Evolutionary conservation across 352 stramenopile species (phyloP).

Genomic region (Globisporangium mamillatum): DNA sequence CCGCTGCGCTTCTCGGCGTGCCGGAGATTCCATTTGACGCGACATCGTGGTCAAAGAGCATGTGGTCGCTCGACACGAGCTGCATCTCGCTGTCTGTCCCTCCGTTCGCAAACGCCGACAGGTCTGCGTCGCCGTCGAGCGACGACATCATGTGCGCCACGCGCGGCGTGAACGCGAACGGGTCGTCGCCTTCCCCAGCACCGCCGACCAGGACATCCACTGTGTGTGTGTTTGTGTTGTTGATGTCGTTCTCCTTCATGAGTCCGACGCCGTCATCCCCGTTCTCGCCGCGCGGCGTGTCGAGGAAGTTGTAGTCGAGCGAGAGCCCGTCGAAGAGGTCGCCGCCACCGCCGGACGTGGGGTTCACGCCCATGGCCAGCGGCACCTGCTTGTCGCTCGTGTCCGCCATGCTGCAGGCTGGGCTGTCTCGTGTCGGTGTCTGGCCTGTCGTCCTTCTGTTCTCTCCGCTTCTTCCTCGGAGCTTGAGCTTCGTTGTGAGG

Average conservation of each 20-base stretch:
- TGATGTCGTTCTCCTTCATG: neutral
- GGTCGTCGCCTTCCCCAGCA: neutral
- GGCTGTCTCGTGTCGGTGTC: neutral
- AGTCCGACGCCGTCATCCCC: constrained; percentile 7
- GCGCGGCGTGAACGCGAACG: constrained; percentile 18
- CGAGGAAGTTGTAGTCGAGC: constrained; percentile 55
- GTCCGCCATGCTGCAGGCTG: constrained; percentile 30
- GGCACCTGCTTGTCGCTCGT: constrained; percentile 17
- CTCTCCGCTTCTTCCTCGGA: neutral
- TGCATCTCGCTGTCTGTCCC: neutral
- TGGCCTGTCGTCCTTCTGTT: neutral
- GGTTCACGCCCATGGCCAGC: neutral
- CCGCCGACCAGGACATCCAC: neutral
- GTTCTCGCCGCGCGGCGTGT: neutral
- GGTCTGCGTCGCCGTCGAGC: constrained; percentile 3
- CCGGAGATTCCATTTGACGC: constrained; percentile 18
- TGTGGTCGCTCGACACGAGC: constrained; percentile 30
- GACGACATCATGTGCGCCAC: constrained; percentile 16
- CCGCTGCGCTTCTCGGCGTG: constrained; percentile 22
- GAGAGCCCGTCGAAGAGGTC: constrained; percentile 50
- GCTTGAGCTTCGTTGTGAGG: neutral
- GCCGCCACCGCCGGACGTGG: constrained; percentile 8
- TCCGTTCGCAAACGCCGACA: neutral
- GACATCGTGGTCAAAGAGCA: constrained; percentile 51
- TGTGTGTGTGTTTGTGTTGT: constrained; percentile 5